Evolutionary conservation across 2,329 filamentous ascomycete genomes (phyloP), one percentile per base, ranked within the genome.

Genomic region (Fusarium camptoceras): DNA sequence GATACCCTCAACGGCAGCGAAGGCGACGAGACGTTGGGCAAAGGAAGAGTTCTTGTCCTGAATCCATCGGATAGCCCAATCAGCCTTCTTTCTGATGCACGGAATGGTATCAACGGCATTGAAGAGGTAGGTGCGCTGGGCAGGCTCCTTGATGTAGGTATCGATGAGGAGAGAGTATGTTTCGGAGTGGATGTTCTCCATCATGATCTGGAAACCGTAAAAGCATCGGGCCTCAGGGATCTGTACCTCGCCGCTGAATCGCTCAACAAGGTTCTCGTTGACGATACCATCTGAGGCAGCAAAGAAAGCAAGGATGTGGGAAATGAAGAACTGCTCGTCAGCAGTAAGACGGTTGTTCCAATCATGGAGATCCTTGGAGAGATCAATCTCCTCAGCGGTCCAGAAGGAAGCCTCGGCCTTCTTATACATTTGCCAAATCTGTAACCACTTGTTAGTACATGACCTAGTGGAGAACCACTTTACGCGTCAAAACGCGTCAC

Each of bases 361-460:
- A 86, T 99, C 96, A 86, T 98, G 93, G 64, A 98, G 88, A 82
- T 99, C 96, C 86, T 99, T 99, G 78, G 95, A 98, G 54, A 99
- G 89, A 83, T 99, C 96, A 76, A 99, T 98, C 87, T 99, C 96
- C 83, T 99, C 96, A 55, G 96, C 96, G 43, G 96, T 99, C 96
- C 96, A 99, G 91, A 99, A 99, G 44, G 96, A 98, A 55, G 96
- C 96, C 83, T 99, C 95, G 73, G 94, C 94, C 86, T 98, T 98
- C 90, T 99, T 99, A 90, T 99, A 99, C 95, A 98, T 98, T 83
- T 98, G 95, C 96, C 96, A 99, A 83, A 98, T 97, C 94, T 98
- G 72, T 55, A 51, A 64, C 67, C 54, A 68, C 59, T 60, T 47
- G 79, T 87, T 79, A 86, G 83, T 76, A 49, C 27, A 68, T 20